phyloP scores from a whole-genome alignment of 2,329 filamentous ascomycete species.

The Neophaeococcomyces mojaviensis region DNA sequence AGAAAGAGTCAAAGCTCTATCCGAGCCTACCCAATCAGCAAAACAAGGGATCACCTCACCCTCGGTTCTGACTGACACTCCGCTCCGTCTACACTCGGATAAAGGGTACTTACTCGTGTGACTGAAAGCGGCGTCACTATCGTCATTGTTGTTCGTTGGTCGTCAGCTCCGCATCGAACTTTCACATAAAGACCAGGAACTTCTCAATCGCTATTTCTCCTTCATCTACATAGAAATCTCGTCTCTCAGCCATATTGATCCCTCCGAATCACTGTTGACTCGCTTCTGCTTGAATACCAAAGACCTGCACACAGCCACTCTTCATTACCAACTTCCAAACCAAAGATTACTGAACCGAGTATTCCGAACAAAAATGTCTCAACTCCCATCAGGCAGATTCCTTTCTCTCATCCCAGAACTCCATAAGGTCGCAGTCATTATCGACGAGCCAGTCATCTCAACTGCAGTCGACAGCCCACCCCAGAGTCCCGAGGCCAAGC shows the following conservation, averaged over 20 bases:
- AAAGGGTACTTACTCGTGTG: too few relatives aligned
- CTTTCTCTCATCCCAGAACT: constrained; percentile 6
- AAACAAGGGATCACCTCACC: neutral
- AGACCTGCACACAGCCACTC: too few relatives aligned
- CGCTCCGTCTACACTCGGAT: neutral
- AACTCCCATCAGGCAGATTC: constrained; percentile 2
- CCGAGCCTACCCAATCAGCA: neutral
- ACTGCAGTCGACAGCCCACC: neutral
- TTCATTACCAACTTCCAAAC: neutral
- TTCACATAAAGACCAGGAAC: too few relatives aligned
- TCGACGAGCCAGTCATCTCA: neutral
- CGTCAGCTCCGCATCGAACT: too few relatives aligned
- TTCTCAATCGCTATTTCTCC: too few relatives aligned
- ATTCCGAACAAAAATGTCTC: constrained; percentile 1
- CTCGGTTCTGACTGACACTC: neutral
- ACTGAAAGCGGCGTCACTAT: too few relatives aligned
- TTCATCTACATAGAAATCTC: neutral
- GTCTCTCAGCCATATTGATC: too few relatives aligned
- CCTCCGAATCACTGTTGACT: too few relatives aligned
- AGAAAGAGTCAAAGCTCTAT: neutral
- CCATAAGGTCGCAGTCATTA: constrained; percentile 6
- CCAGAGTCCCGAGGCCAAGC: neutral
- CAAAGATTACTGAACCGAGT: neutral
- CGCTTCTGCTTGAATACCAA: too few relatives aligned
- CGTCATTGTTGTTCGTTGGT: too few relatives aligned